Conservation (phyloP, 805 yeast genomes). For the Barnettozyma salicaria region DNA sequence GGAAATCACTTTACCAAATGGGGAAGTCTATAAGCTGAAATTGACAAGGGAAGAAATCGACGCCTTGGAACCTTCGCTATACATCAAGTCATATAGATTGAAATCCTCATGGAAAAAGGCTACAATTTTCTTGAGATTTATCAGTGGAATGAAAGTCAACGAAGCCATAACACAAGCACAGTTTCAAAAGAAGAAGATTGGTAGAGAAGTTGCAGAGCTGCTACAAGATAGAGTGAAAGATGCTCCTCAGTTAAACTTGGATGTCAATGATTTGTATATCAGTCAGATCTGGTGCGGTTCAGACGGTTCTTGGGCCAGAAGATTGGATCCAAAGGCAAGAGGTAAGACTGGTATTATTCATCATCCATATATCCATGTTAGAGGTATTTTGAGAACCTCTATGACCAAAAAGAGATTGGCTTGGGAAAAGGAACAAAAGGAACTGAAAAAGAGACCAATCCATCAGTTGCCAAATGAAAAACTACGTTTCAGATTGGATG, state of each 20-base stretch:
- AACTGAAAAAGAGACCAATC: conserved; percentile 46
- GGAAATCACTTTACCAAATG: conserved; percentile 36
- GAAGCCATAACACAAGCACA: conserved; percentile 90
- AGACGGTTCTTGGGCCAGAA: conserved; percentile 68
- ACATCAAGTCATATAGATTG: conserved; percentile 70
- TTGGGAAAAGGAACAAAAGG: conserved; percentile 50
- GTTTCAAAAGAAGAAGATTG: conserved; percentile 72
- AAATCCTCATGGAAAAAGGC: conserved; percentile 89
- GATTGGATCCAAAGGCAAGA: conserved; percentile 81
- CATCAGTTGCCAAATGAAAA: conserved; percentile 39
- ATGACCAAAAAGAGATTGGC: conserved; percentile 55
- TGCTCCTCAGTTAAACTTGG: conserved; percentile 52
- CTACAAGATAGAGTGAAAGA: conserved; percentile 67
- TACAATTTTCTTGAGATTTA: conserved; percentile 68
- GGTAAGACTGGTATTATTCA: conserved; percentile 78
- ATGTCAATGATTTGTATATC: conserved; percentile 59
- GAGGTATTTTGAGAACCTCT: conserved; percentile 65
- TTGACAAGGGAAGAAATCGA: conserved; percentile 63
- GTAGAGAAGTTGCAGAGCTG: conserved; percentile 72
- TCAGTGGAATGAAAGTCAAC: conserved; percentile 63
- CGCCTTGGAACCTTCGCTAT: conserved; percentile 83
- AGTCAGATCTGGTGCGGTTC: conserved; percentile 88
- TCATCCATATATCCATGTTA: conserved; percentile 75
- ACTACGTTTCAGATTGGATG: conserved; percentile 44
- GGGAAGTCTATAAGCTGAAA: conserved; percentile 46